These are phyloP conservation scores for Paxillus involutus DNA, from an alignment of 768 basidiomycete species.

Conservation along the genomic window DNA sequence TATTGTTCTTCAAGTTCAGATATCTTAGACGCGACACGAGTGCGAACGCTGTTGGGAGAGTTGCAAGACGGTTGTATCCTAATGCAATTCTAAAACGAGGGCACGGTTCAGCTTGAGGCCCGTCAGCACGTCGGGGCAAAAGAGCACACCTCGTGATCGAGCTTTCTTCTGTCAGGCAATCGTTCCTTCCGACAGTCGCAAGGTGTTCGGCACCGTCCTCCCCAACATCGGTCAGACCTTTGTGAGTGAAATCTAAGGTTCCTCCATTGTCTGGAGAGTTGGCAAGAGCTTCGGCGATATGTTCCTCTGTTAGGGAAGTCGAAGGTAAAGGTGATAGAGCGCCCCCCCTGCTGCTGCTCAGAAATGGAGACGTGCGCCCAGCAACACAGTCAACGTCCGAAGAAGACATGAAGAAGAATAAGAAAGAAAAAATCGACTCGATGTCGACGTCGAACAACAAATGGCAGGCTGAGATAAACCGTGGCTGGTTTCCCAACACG, in stretches of 20 bases:
- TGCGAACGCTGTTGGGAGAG: constrained; percentile 73
- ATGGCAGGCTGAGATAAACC: constrained; percentile 4
- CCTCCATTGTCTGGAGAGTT: constrained; percentile 75
- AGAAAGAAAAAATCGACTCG: constrained; percentile 1
- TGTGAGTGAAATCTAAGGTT: constrained; percentile 83
- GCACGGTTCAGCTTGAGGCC: constrained; percentile 5
- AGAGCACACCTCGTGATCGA: constrained; percentile 58
- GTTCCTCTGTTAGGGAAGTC: constrained; percentile 50
- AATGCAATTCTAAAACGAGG: constrained; percentile 68
- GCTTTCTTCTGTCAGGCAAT: constrained; percentile 45
- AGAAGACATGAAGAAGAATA: constrained; percentile 25
- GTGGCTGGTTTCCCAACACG: constrained; percentile 16
- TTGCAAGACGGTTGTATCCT: constrained; percentile 78
- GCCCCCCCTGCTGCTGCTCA: constrained; percentile 22
- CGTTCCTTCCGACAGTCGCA: constrained; percentile 54
- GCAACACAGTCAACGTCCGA: constrained; percentile 30
- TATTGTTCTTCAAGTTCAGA: constrained; percentile 85
- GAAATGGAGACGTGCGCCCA: constrained; percentile 30
- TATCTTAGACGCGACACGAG: constrained; percentile 76
- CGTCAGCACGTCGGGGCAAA: constrained; percentile 4
- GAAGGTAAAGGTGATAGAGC: constrained; percentile 31
- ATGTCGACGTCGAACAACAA: constrained; percentile 15
- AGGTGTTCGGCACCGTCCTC: constrained; percentile 76
- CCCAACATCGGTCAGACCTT: constrained; percentile 73
- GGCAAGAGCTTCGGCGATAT: constrained; percentile 63